Percentiles rank a stretch among this genome's conserved stretches.
These are phyloP conservation scores for Kazachstania sp. DNA, from an alignment of 1,139 yeast genomes.

Conservation along the genomic window DNA sequence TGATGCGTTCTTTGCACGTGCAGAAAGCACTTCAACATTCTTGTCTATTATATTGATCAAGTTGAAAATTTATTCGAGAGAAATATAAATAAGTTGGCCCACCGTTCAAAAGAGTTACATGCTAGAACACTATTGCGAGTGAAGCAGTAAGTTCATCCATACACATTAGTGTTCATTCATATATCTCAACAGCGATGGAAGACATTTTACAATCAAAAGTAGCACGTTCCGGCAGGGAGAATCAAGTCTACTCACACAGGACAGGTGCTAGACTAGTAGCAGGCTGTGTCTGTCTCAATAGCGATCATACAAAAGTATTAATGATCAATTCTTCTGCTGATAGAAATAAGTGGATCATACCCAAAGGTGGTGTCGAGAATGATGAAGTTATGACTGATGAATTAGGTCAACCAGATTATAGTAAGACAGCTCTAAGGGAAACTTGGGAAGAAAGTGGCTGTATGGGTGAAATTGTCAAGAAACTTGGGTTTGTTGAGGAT, in stretches of 20 bases:
- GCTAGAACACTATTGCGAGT: too few species aligned
- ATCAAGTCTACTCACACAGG: conserved; percentile 41
- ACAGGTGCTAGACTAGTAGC: conserved; percentile 81
- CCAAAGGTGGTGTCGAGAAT: conserved; percentile 90
- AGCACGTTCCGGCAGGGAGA: conserved; percentile 26
- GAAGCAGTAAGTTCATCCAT: too few species aligned
- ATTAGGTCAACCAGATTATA: conserved; percentile 43
- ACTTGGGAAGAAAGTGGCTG: conserved; percentile 99
- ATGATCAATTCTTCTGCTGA: conserved; percentile 69
- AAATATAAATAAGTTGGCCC: too few species aligned
- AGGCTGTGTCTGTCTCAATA: conserved; percentile 73
- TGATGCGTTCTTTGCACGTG: too few species aligned
- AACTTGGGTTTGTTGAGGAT: conserved; percentile 62
- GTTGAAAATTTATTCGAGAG: too few species aligned
- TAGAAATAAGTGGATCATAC: conserved; percentile 70
- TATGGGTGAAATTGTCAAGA: conserved; percentile 47
- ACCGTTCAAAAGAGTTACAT: too few species aligned
- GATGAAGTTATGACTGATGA: conserved; percentile 35
- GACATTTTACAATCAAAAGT: not conserved
- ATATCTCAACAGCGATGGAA: too few species aligned
- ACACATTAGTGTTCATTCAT: not conserved
- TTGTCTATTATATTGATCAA: too few species aligned
- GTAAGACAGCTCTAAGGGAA: conserved; percentile 66
- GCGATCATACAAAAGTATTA: conserved; percentile 50
- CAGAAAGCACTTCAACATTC: too few species aligned